A percentile compares a stretch with the other conserved stretches of the same genome.
These are phyloP conservation scores for Gentiana macrophylla DNA, from an alignment of 257 asterid genomes.

Conservation along the genomic window DNA sequence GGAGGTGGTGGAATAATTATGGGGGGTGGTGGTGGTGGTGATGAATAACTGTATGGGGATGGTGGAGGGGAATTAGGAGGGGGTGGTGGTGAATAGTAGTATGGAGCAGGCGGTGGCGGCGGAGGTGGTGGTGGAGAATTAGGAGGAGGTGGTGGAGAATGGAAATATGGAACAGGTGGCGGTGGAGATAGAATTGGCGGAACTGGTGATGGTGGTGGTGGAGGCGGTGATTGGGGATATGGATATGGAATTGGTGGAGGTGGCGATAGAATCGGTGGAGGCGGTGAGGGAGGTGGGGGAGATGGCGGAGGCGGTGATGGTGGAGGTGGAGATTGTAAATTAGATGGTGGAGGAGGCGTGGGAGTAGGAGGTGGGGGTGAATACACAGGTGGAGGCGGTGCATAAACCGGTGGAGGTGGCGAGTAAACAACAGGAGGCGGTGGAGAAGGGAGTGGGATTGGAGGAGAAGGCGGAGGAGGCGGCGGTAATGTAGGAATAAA, in stretches of 20 bases:
- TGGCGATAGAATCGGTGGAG: slow-evolving; percentile 8
- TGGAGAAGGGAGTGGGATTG: slow-evolving; percentile 6
- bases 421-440: slow-evolving; percentile 12
- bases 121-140: slow-evolving; percentile 36
- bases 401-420: slow-evolving; percentile 15
- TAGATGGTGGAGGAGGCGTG: slow-evolving; percentile 31
- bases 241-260: slow-evolving; percentile 34
- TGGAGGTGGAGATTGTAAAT: slow-evolving; percentile 3
- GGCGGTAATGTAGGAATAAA: slow-evolving; percentile 44
- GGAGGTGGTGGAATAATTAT: slow-evolving; percentile 18
- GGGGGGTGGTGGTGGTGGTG: not conserved
- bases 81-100: slow-evolving; percentile 9
- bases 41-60: slow-evolving; percentile 12
- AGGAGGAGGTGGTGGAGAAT: slow-evolving; percentile 35
- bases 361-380: slow-evolving; percentile 23
- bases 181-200: slow-evolving; percentile 11
- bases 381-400: slow-evolving; percentile 18
- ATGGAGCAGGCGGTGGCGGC: slow-evolving; percentile 18
- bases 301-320: slow-evolving; percentile 10
- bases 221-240: slow-evolving; percentile 5
- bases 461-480: slow-evolving; percentile 19
- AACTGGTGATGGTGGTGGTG: slow-evolving; percentile 14
- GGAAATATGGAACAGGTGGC: slow-evolving; percentile 1
- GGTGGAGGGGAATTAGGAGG: slow-evolving; percentile 28
- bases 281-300: slow-evolving; percentile 16